These are phyloP conservation scores for Colletotrichum caudatum DNA, from an alignment of 2,329 filamentous ascomycete species.

Conservation along the genomic window DNA sequence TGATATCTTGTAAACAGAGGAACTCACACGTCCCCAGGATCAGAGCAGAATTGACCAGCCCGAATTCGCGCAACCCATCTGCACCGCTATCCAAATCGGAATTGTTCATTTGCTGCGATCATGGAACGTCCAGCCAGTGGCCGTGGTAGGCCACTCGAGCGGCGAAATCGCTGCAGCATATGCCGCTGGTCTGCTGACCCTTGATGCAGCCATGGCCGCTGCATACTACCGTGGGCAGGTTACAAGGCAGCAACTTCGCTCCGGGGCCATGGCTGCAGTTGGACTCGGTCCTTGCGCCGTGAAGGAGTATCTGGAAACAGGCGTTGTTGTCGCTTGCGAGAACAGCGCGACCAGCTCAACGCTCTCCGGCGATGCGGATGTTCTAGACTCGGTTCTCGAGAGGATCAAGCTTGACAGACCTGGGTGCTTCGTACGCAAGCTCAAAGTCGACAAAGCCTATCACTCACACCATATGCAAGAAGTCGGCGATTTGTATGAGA, in stretches of 20 bases:
- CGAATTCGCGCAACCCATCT: constrained; percentile 49
- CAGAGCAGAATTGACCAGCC: constrained; percentile 28
- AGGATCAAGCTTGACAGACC: background rate
- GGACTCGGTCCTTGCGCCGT: background rate
- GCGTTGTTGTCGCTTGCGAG: background rate
- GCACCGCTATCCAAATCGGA: constrained; percentile 54
- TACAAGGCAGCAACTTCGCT: constrained; percentile 40
- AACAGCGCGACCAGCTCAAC: background rate
- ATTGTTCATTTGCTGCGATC: constrained; percentile 53
- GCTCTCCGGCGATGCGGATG: background rate
- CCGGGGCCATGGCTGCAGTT: constrained; percentile 48
- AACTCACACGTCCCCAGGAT: constrained; percentile 28
- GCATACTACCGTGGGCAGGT: constrained; percentile 55
- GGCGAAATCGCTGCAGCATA: constrained; percentile 61
- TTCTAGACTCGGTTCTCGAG: background rate
- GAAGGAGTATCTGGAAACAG: background rate
- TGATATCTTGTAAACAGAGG: background rate
- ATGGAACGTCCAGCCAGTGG: constrained; percentile 49
- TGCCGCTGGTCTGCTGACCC: constrained; percentile 51
- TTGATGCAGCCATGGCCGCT: constrained; percentile 51
- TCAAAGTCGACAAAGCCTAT: background rate
- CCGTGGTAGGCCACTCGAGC: constrained; percentile 56
- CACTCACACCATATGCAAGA: background rate
- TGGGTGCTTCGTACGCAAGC: background rate
- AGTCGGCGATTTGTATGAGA: background rate